Percentiles rank a stretch among this genome's conserved stretches.
Conservation (phyloP, 768 basidiomycete species). For the Nidularia sp. region DNA sequence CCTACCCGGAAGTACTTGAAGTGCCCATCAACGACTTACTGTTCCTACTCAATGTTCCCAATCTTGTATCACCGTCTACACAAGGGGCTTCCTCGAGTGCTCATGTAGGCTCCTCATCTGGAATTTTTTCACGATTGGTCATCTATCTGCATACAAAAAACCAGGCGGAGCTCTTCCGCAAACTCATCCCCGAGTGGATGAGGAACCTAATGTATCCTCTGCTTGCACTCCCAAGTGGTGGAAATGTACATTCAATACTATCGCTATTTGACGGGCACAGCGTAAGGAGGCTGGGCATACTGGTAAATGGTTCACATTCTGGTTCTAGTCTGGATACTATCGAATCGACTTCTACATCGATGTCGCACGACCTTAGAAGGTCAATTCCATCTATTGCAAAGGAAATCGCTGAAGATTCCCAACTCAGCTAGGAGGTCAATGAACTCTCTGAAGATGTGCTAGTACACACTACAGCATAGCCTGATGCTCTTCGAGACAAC, state of each 20-base stretch:
- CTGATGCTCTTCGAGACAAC: slow-evolving; percentile 29
- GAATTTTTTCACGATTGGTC: slow-evolving; percentile 28
- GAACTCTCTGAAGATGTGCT: slow-evolving; percentile 14
- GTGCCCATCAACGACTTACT: slow-evolving; percentile 34
- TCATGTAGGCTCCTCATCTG: slow-evolving; percentile 26
- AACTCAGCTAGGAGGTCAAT: slow-evolving; percentile 3
- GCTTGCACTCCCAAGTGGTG: not conserved
- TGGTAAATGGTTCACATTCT: too few relatives aligned
- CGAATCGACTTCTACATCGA: too few relatives aligned
- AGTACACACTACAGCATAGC: slow-evolving; percentile 11
- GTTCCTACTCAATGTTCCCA: slow-evolving; percentile 30
- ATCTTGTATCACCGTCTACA: slow-evolving; percentile 19
- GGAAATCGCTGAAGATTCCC: slow-evolving; percentile 20
- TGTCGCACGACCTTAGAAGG: too few relatives aligned
- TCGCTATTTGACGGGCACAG: too few relatives aligned
- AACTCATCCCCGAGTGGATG: slow-evolving; percentile 32
- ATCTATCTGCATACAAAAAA: slow-evolving; percentile 34
- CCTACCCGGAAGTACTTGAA: slow-evolving; percentile 18
- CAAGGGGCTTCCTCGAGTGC: slow-evolving; percentile 27
- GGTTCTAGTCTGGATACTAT: too few relatives aligned
- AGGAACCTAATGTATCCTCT: slow-evolving; percentile 30
- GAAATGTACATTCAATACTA: too few relatives aligned
- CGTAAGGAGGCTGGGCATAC: too few relatives aligned
- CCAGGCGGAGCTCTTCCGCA: slow-evolving; percentile 29
- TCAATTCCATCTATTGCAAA: slow-evolving; percentile 12